phyloP scores from a whole-genome alignment of 2,329 filamentous ascomycete genomes.

The Ilyonectria robusta region DNA sequence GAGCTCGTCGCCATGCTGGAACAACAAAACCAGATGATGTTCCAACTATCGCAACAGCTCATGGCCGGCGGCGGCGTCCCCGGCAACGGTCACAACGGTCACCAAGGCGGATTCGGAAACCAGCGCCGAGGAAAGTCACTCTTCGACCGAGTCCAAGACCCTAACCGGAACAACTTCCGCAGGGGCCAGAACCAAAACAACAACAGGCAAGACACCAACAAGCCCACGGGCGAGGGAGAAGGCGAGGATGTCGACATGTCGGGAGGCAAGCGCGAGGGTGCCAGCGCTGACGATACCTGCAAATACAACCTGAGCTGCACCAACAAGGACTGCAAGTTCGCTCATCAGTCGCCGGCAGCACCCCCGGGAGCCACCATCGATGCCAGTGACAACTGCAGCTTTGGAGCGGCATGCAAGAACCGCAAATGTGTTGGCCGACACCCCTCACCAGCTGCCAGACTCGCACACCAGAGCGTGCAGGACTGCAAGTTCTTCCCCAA shows the following conservation, averaged over 20 bases:
- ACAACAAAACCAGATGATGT: slow-evolving; percentile 90
- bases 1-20: slow-evolving; percentile 83
- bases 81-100: slow-evolving; percentile 64
- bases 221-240: slow-evolving; percentile 54
- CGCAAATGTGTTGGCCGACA: slow-evolving; percentile 92
- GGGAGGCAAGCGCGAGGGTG: slow-evolving; percentile 66
- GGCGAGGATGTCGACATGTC: slow-evolving; percentile 76
- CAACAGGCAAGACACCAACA: slow-evolving; percentile 53
- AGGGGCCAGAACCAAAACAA: slow-evolving; percentile 62
- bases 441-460: slow-evolving; percentile 87
- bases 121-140: slow-evolving; percentile 70
- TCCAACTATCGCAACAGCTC: slow-evolving; percentile 76
- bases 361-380: slow-evolving; percentile 84
- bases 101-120: slow-evolving; percentile 57
- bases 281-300: slow-evolving; percentile 79
- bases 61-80: slow-evolving; percentile 55
- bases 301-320: slow-evolving; percentile 91
- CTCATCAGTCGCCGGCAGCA: slow-evolving; percentile 93
- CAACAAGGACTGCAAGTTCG: slow-evolving; percentile 91
- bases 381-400: slow-evolving; percentile 83
- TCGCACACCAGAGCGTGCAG: slow-evolving; percentile 84
- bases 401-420: slow-evolving; percentile 95
- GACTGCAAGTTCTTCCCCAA: slow-evolving; percentile 94
- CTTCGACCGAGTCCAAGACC: slow-evolving; percentile 79
- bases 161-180: slow-evolving; percentile 65